These are phyloP conservation scores for Gracilaria gracilis DNA, from an alignment of 23 red algal genomes.

Conservation along the genomic window DNA sequence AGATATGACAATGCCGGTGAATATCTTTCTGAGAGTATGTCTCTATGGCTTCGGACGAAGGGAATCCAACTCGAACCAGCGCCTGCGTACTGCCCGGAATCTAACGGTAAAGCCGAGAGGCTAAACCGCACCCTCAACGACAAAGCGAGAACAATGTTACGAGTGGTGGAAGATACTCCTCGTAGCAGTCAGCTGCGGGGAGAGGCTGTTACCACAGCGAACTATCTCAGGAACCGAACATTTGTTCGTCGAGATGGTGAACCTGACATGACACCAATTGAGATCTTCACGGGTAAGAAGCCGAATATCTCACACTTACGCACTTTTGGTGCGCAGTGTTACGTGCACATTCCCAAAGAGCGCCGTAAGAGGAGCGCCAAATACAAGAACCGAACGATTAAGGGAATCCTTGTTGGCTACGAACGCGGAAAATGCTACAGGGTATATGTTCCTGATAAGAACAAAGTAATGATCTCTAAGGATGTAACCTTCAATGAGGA, in stretches of 20 bases:
- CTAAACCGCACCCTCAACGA: conserved; percentile 7
- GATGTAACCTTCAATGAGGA: neutral
- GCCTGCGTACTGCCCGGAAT: neutral
- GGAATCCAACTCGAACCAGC: neutral
- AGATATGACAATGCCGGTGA: neutral
- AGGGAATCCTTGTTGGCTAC: conserved; percentile 10
- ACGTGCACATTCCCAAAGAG: conserved; percentile 8
- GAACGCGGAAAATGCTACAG: conserved; percentile 1
- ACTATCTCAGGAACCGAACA: neutral
- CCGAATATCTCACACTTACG: neutral
- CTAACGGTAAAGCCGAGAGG: neutral
- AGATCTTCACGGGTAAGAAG: neutral
- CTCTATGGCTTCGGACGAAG: too few species aligned
- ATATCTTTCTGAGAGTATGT: neutral
- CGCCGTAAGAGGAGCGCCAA: neutral
- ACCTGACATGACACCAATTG: neutral
- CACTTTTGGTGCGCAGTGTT: neutral
- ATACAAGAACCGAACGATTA: neutral
- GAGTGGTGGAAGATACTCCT: too few species aligned
- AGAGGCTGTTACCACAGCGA: neutral
- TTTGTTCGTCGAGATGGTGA: neutral
- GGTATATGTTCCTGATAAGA: neutral
- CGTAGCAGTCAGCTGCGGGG: too few species aligned
- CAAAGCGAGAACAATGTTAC: neutral
- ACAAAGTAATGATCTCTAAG: neutral